Percentiles rank a stretch among this genome's conserved stretches.
These are phyloP conservation scores for Lablab purpureus DNA, from an alignment of 306 rosid genomes.

Conservation along the genomic window DNA sequence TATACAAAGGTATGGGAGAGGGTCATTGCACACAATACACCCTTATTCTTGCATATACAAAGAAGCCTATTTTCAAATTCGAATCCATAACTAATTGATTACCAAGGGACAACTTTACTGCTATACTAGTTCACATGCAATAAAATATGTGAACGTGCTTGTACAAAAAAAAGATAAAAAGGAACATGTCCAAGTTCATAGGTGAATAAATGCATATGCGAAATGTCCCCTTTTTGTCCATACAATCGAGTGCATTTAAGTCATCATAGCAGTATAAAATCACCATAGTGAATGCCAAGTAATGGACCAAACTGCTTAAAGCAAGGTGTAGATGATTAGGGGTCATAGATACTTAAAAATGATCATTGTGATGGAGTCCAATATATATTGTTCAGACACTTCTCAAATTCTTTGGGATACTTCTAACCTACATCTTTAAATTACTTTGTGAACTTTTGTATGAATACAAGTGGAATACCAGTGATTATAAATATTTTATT, in stretches of 20 bases:
- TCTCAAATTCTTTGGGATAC: background rate
- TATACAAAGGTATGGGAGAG: too few species aligned
- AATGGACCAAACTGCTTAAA: too few species aligned
- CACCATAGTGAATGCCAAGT: background rate
- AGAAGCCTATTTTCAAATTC: too few species aligned
- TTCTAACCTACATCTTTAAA: background rate
- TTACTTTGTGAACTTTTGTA: background rate
- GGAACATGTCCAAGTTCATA: background rate
- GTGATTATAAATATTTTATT: background rate
- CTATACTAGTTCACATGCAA: background rate
- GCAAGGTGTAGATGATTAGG: background rate
- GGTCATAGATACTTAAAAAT: background rate
- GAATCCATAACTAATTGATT: too few species aligned
- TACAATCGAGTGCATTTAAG: background rate
- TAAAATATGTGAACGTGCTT: background rate
- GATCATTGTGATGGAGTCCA: background rate
- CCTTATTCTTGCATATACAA: too few species aligned
- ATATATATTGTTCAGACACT: conserved; percentile 1
- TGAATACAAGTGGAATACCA: background rate
- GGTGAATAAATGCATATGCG: conserved; percentile 1
- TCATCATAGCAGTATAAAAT: conserved; percentile 18
- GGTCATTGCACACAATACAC: too few species aligned
- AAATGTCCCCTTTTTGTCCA: background rate
- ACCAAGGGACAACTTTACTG: too few species aligned
- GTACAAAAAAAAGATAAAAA: background rate